Base-by-base conservation (phyloP, 768 basidiomycete genomes). In the Nevesoporus exiguus region DNA sequence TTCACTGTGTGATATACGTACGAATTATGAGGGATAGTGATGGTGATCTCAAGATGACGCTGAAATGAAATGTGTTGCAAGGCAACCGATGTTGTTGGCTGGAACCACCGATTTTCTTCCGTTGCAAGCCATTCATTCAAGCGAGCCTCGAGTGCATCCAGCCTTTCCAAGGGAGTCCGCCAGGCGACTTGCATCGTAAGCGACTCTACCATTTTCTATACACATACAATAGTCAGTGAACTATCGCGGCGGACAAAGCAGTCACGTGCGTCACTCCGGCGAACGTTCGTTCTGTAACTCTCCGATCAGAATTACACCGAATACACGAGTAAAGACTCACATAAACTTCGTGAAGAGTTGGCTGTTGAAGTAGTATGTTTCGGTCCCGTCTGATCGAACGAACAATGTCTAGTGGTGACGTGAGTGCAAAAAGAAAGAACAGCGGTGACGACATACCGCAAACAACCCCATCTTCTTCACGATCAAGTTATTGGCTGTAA, bases 401-500 rank as follows among this genome's bases (percentile, higher is more conserved):
- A 92, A 92, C 17, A 85, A 77, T 4, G 90, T 91, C 76, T 84
- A 49, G 21, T 14, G 24, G 34, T 29, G 14, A 11, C 6, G 22
- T 55, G 41, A 59, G 51, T 22, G 43, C 39, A 15, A 22, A 19
- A 36, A 24, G 14, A 11, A 46, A 31, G 10, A 54, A 34, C 24
- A 15, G 34, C 5, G 11, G 7, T 24, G 14, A 13, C 7, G 14
- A 63, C 77, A 54, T 65, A 83, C 83, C 24, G 88, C 87, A 62
- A 91, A 90, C 30, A 92, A 70, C 2, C 85, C 86, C 76, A 90
- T 87, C 71, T 83, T 86, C 70, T 88, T 91, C 29, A 91, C 90
- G 27, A 87, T 78, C 30, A 89, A 65, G 55, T 85, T 83, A 55
- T 90, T 86, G 21, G 78, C 82, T 84, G 31, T 3, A 21, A 7